Conservation (phyloP, 2,329 filamentous ascomycete genomes). For the Lojkania enalia region DNA sequence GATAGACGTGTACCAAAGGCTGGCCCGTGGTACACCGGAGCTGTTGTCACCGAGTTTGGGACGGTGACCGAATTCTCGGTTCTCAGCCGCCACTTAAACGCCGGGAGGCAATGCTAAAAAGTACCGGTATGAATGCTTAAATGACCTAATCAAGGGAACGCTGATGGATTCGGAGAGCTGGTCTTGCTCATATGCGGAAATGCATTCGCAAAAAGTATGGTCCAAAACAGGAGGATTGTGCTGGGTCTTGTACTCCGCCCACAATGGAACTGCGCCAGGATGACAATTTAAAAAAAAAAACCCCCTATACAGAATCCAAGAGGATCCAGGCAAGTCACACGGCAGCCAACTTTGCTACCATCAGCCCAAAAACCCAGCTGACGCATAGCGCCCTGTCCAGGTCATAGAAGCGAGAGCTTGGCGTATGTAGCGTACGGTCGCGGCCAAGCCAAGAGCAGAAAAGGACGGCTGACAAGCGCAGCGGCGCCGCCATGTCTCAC, state of each 20-base stretch:
- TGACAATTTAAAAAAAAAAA: slow-evolving; percentile 21
- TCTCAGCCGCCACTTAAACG: slow-evolving; percentile 6
- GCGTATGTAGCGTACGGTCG: slow-evolving; percentile 6
- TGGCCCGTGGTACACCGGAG: slow-evolving; percentile 5
- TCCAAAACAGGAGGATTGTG: slow-evolving; percentile 18
- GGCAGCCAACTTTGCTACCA: slow-evolving; percentile 25
- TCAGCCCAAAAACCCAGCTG: slow-evolving; percentile 32
- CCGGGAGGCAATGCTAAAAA: slow-evolving; percentile 7
- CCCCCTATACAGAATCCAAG: slow-evolving; percentile 26
- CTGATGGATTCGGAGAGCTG: slow-evolving; percentile 1
- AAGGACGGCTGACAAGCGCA: slow-evolving; percentile 3
- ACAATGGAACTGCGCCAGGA: slow-evolving; percentile 20
- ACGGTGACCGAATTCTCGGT: slow-evolving; percentile 19
- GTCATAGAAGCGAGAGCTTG: slow-evolving; percentile 14
- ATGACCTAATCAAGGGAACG: slow-evolving; percentile 5
- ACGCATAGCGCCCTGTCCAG: slow-evolving; percentile 32
- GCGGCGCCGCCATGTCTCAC: slow-evolving; percentile 5
- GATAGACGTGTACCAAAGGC: slow-evolving; percentile 2
- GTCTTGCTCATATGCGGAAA: slow-evolving; percentile 6
- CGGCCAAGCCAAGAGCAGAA: slow-evolving; percentile 9
- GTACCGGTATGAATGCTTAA: not conserved
- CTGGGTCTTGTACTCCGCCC: slow-evolving; percentile 30
- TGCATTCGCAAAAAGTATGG: slow-evolving; percentile 1
- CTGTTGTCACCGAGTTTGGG: slow-evolving; percentile 12
- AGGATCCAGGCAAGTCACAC: slow-evolving; percentile 30